A percentile compares a stretch with the other conserved stretches of the same genome.
Evolutionary conservation across 163 green algal species (phyloP).

Genomic region (Volvox carteri): DNA sequence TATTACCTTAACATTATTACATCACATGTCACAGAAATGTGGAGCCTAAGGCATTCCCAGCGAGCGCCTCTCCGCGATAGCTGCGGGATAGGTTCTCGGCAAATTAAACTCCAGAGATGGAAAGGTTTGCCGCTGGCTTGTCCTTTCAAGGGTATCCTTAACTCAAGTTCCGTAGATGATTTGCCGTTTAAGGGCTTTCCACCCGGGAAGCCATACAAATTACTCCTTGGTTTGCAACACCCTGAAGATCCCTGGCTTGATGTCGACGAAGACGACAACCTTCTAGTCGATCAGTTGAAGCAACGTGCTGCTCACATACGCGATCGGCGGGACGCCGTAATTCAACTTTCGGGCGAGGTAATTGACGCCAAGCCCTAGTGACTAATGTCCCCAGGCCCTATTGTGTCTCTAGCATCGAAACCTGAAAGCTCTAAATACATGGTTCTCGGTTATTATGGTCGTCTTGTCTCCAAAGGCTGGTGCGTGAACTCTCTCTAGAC

Average conservation of each 20-base stretch:
- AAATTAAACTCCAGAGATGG: neutral
- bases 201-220: neutral
- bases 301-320: constrained; percentile 18
- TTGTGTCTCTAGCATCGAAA: neutral
- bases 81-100: neutral
- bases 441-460: neutral
- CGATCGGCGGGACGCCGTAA: constrained; percentile 1
- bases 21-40: no score
- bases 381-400: no score
- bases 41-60: neutral
- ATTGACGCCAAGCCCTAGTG: neutral
- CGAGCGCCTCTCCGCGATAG: neutral
- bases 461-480: neutral
- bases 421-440: neutral
- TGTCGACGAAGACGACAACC: neutral
- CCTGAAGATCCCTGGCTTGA: constrained; percentile 28
- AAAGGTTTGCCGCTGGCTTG: neutral
- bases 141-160: constrained; percentile 17
- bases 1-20: no score
- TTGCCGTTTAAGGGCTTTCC: constrained; percentile 19
- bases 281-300: neutral
- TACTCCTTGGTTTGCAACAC: constrained; percentile 2
- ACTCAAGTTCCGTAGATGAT: neutral
- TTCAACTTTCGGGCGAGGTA: constrained; percentile 25
- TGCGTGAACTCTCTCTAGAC: neutral